These are phyloP conservation scores for Colletotrichum shisoi DNA, from an alignment of 2,329 filamentous ascomycete species.

Conservation along the genomic window DNA sequence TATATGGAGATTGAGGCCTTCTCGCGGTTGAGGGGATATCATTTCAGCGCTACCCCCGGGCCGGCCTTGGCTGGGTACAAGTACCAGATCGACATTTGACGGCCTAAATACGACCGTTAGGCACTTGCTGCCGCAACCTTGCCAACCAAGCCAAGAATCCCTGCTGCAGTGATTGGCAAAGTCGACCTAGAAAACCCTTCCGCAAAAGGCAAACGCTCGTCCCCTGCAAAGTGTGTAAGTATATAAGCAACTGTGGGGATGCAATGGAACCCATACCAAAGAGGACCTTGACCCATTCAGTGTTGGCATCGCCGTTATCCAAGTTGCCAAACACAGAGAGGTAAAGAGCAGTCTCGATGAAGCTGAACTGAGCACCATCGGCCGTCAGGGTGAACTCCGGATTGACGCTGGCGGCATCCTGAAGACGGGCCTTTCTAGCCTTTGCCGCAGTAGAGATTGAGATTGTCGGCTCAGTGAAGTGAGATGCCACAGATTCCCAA, in stretches of 20 bases:
- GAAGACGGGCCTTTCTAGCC: constrained; percentile 43
- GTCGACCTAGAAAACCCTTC: constrained; percentile 36
- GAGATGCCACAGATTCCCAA: constrained; percentile 42
- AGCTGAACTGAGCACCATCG: constrained; percentile 38
- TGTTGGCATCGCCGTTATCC: constrained; percentile 39
- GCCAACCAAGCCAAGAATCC: constrained; percentile 30
- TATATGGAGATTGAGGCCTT: too few relatives aligned
- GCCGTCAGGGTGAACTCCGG: constrained; percentile 41
- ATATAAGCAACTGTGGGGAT: not conserved
- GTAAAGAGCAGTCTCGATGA: constrained; percentile 42
- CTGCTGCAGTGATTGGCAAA: constrained; percentile 28
- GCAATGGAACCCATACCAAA: constrained; percentile 29
- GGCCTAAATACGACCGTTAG: not conserved
- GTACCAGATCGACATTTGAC: too few relatives aligned
- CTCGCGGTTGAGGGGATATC: too few relatives aligned
- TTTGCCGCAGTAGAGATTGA: constrained; percentile 45
- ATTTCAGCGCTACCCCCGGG: too few relatives aligned
- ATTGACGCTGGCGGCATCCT: constrained; percentile 42
- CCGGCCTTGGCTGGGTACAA: too few relatives aligned
- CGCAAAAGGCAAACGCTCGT: constrained; percentile 37
- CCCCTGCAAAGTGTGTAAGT: constrained; percentile 5
- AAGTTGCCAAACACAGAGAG: constrained; percentile 41
- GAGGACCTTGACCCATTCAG: constrained; percentile 40
- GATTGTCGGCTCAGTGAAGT: constrained; percentile 42
- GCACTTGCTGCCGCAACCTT: constrained; percentile 33